Percentiles rank a stretch among this genome's conserved stretches.
phyloP scores from a whole-genome alignment of 805 yeast genomes.

The Sungouiella thailandica region DNA sequence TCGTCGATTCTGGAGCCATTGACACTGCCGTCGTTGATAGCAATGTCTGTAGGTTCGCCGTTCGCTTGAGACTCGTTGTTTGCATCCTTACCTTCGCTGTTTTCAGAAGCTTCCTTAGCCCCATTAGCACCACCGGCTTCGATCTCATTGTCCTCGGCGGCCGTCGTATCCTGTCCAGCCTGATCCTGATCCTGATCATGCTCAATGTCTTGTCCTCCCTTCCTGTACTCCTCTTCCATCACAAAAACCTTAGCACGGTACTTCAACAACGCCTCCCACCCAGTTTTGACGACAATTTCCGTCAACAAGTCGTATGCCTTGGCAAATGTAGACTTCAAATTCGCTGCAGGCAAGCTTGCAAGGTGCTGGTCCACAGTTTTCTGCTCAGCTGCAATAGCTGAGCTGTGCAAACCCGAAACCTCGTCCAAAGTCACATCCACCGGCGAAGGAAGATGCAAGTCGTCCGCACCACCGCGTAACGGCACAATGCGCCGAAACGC shows the following conservation, averaged over 20 bases:
- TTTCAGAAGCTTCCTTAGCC: constrained; percentile 2
- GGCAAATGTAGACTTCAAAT: constrained; percentile 48
- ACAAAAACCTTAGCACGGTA: constrained; percentile 44
- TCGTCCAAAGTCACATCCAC: constrained; percentile 66
- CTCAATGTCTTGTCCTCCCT: constrained; percentile 25
- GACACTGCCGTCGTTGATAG: no score
- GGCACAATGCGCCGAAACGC: constrained; percentile 56
- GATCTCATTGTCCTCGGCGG: not conserved
- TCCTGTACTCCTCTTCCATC: constrained; percentile 45
- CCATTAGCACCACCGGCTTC: constrained; percentile 7
- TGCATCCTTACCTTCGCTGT: no score
- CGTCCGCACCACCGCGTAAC: constrained; percentile 42
- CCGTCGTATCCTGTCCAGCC: constrained; percentile 9
- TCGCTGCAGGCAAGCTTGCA: constrained; percentile 62
- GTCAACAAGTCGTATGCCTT: constrained; percentile 42
- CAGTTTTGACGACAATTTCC: constrained; percentile 40
- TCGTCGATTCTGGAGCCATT: constrained; percentile 16
- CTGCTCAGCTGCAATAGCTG: constrained; percentile 63
- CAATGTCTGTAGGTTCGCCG: no score
- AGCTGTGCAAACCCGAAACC: constrained; percentile 62
- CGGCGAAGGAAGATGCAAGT: constrained; percentile 72
- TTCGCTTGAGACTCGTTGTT: no score
- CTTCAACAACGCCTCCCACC: constrained; percentile 42
- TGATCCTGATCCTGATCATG: constrained; percentile 14
- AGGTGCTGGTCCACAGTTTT: constrained; percentile 58